A percentile compares a stretch with the other conserved stretches of the same genome.
These are phyloP conservation scores for Metarhizium guizhouense DNA, from an alignment of 2,329 filamentous ascomycete species.

Conservation along the genomic window DNA sequence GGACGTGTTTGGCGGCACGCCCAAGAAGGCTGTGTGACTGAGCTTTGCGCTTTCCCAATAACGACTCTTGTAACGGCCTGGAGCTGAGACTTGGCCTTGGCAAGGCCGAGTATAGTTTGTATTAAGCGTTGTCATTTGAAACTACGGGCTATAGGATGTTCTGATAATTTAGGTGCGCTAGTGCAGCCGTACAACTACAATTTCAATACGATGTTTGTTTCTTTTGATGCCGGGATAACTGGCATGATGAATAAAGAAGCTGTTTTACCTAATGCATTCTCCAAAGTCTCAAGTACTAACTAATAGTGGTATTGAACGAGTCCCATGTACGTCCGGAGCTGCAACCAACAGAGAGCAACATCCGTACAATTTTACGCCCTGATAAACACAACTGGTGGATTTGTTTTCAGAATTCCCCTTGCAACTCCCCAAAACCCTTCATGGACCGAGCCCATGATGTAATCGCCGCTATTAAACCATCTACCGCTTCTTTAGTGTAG, in stretches of 20 bases:
- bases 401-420: neutral
- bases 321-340: too few relatives aligned
- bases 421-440: neutral
- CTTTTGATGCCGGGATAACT: neutral
- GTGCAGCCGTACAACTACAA: neutral
- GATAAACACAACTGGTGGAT: neutral
- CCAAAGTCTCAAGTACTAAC: too few relatives aligned
- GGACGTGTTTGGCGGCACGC: slow-evolving; percentile 26
- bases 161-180: neutral
- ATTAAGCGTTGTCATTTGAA: slow-evolving; percentile 4
- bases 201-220: neutral
- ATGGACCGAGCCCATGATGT: neutral
- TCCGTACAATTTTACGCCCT: neutral
- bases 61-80: neutral
- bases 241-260: too few relatives aligned
- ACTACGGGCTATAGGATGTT: slow-evolving; percentile 1
- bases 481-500: slow-evolving; percentile 51
- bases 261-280: too few relatives aligned
- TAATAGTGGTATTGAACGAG: too few relatives aligned
- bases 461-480: neutral
- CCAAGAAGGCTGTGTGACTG: slow-evolving; percentile 11
- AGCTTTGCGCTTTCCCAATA: neutral
- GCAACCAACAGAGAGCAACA: too few relatives aligned
- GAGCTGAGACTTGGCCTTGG: neutral
- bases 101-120: neutral